Conservation (phyloP, 768 basidiomycete species). For the Obba rivulosa region DNA sequence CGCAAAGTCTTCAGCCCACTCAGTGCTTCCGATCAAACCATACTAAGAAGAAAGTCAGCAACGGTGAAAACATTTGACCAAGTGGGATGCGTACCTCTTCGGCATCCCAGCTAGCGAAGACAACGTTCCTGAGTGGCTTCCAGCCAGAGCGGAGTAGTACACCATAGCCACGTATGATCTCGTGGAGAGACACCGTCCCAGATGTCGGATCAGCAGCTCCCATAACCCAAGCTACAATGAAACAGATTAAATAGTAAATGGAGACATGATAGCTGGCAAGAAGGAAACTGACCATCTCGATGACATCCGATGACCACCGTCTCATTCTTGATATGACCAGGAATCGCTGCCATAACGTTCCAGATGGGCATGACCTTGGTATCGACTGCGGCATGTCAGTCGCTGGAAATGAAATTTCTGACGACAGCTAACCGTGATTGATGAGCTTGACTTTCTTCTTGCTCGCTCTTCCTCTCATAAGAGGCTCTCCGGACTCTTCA, state of each 20-base stretch:
- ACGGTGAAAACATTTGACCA: background rate
- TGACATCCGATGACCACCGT: conserved; percentile 88
- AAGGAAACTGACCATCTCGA: conserved; percentile 59
- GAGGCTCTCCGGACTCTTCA: conserved; percentile 31
- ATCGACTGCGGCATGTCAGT: conserved; percentile 42
- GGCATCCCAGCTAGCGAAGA: conserved; percentile 79
- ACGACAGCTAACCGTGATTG: conserved; percentile 42
- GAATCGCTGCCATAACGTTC: conserved; percentile 83
- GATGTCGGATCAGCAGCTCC: conserved; percentile 78
- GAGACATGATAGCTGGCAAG: background rate
- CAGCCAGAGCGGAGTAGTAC: conserved; percentile 69
- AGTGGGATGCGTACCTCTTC: conserved; percentile 44
- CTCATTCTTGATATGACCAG: conserved; percentile 79
- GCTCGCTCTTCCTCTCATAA: conserved; percentile 47
- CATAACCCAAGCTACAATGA: conserved; percentile 52
- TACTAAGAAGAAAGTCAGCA: conserved; percentile 28
- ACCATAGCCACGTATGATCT: conserved; percentile 74
- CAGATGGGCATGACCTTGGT: conserved; percentile 82
- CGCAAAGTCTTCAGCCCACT: conserved; percentile 91
- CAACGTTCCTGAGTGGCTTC: conserved; percentile 76
- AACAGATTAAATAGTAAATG: background rate
- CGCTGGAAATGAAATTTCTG: background rate
- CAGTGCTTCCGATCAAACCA: conserved; percentile 81
- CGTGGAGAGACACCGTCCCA: conserved; percentile 74
- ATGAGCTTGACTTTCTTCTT: conserved; percentile 43